phyloP scores from a whole-genome alignment of 768 basidiomycete species.

The Dendrothele bispora region DNA sequence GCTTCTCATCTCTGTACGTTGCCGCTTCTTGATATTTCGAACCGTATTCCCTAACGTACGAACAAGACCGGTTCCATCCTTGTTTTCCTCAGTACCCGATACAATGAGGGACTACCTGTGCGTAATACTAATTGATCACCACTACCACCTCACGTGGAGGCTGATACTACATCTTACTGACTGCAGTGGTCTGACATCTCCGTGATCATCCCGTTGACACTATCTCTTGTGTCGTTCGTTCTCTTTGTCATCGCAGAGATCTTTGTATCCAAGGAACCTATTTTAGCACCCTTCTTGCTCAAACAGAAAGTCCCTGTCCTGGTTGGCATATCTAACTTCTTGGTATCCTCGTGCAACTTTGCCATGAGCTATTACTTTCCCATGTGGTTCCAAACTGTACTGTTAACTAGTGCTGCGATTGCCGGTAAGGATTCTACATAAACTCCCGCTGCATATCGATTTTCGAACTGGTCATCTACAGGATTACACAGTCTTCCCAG shows the following conservation, averaged over 20 bases:
- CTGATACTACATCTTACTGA: not conserved
- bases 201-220: not conserved
- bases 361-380: conserved; percentile 57
- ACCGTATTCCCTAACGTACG: not conserved
- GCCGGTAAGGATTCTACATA: conserved; percentile 35
- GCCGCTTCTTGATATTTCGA: not conserved
- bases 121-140: conserved; percentile 12
- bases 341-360: conserved; percentile 56
- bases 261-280: conserved; percentile 45
- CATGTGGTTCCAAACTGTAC: conserved; percentile 60
- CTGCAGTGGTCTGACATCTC: conserved; percentile 3
- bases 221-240: conserved; percentile 39
- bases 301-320: conserved; percentile 48
- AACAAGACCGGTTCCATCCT: conserved; percentile 56
- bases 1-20: conserved; percentile 57
- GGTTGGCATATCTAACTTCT: conserved; percentile 48
- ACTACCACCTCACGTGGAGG: not conserved
- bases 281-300: conserved; percentile 48
- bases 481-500: conserved; percentile 55
- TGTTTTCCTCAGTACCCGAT: conserved; percentile 66
- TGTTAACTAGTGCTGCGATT: conserved; percentile 43
- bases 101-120: conserved; percentile 65
- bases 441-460: conserved; percentile 2
- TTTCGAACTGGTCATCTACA: conserved; percentile 12
- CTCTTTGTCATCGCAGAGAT: conserved; percentile 48